Conservation (phyloP, 495 filamentous ascomycete species). For the Trichoderma reesei region DNA sequence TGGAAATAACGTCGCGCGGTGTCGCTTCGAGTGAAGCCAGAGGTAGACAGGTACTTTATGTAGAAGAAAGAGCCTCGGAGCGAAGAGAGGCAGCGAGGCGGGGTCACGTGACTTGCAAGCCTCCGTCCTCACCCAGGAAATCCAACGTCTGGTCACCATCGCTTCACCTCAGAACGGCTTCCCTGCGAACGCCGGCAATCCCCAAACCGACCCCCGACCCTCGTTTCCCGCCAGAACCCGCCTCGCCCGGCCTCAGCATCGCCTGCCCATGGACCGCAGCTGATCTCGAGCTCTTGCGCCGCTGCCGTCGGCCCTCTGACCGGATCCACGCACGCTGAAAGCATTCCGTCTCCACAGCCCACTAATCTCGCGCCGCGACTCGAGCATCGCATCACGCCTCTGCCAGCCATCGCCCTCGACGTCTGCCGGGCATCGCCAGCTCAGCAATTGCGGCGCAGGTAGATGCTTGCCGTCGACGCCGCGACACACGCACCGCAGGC, state of each 20-base stretch:
- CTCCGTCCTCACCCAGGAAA: background rate
- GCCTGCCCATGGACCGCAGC: background rate
- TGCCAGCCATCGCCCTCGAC: background rate
- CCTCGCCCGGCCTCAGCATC: background rate
- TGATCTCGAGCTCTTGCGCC: background rate
- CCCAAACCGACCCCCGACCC: background rate
- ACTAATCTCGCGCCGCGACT: slow-evolving; percentile 6
- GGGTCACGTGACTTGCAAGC: background rate
- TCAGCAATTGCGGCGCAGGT: slow-evolving; percentile 2
- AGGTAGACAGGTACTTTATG: background rate
- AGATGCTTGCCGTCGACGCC: background rate
- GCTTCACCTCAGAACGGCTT: background rate
- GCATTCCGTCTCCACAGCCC: slow-evolving; percentile 6
- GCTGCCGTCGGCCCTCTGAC: background rate
- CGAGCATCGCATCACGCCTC: background rate
- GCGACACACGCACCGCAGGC: background rate
- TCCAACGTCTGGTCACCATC: background rate
- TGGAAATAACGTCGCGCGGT: too few relatives aligned
- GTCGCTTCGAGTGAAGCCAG: too few relatives aligned
- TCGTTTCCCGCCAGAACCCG: background rate
- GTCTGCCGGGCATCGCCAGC: background rate
- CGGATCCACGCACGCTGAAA: background rate
- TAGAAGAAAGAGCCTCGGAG: background rate
- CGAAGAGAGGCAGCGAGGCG: background rate
- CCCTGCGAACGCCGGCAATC: background rate